phyloP scores from a whole-genome alignment of 1,139 yeast species.

The Magnusiomyces sp. region DNA sequence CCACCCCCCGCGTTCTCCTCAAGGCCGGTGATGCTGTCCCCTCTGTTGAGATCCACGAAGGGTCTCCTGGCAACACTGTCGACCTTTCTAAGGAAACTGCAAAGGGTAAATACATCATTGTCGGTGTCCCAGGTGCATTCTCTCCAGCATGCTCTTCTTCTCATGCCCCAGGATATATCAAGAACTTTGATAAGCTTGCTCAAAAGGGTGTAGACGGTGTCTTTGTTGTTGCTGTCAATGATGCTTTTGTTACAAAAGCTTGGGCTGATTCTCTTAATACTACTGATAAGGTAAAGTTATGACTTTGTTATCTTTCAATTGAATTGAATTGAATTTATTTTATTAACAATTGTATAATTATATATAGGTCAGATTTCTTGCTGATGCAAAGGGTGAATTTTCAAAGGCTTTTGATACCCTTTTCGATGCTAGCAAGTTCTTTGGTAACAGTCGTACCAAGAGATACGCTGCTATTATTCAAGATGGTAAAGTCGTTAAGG shows the following conservation, averaged over 20 bases:
- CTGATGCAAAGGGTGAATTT: constrained; percentile 72
- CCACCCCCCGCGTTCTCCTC: constrained; percentile 23
- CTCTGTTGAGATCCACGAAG: constrained; percentile 45
- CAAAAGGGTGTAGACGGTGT: constrained; percentile 55
- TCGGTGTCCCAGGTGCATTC: constrained; percentile 90
- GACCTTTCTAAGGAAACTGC: constrained; percentile 50
- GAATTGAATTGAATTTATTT: constrained; percentile 10
- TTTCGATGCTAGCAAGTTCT: constrained; percentile 63
- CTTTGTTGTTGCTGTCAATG: constrained; percentile 72
- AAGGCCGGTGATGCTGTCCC: constrained; percentile 44
- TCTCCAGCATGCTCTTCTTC: constrained; percentile 76
- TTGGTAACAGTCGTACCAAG: constrained; percentile 67
- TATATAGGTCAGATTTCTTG: constrained; percentile 45
- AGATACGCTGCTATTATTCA: constrained; percentile 71
- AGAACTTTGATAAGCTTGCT: constrained; percentile 42
- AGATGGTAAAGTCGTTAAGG: constrained; percentile 57
- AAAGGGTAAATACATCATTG: constrained; percentile 49
- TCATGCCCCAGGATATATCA: constrained; percentile 74
- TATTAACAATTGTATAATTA: constrained; percentile 10
- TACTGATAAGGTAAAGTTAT: constrained; percentile 10
- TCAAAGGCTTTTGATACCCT: constrained; percentile 53
- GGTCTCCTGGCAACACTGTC: constrained; percentile 59
- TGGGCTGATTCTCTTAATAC: constrained; percentile 48
- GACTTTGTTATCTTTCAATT: not conserved
- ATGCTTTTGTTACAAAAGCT: constrained; percentile 74